These are phyloP conservation scores for Sphaceloma murrayae DNA, from an alignment of 2,329 filamentous ascomycete genomes.

Conservation along the genomic window DNA sequence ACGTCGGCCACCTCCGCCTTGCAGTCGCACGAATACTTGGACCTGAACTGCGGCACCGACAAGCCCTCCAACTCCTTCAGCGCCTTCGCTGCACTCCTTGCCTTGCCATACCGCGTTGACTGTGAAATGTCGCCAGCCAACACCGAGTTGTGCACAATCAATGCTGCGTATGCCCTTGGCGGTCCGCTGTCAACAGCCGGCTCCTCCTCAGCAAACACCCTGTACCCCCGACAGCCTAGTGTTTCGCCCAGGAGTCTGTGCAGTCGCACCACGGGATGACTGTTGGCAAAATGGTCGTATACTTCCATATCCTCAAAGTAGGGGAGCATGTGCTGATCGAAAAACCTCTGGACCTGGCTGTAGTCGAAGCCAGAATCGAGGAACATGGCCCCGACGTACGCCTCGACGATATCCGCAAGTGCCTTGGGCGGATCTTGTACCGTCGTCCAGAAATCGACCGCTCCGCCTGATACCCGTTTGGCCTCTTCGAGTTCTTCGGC, in stretches of 20 bases:
- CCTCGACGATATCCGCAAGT: constrained; percentile 79
- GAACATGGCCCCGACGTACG: constrained; percentile 82
- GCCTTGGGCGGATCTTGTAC: constrained; percentile 60
- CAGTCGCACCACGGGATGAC: constrained; percentile 65
- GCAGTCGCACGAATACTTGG: constrained; percentile 56
- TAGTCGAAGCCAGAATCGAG: constrained; percentile 81
- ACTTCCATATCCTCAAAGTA: constrained; percentile 80
- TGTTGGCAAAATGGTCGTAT: constrained; percentile 79
- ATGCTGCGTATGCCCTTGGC: constrained; percentile 52
- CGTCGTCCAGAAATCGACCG: constrained; percentile 60
- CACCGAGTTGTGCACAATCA: constrained; percentile 65
- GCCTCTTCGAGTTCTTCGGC: constrained; percentile 50
- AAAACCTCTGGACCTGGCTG: constrained; percentile 63
- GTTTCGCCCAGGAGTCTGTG: constrained; percentile 52
- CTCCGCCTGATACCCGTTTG: constrained; percentile 39
- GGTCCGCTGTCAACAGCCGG: constrained; percentile 38
- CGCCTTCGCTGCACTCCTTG: constrained; percentile 53
- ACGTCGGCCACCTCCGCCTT: constrained; percentile 4
- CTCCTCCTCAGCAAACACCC: constrained; percentile 46
- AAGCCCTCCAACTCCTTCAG: constrained; percentile 43
- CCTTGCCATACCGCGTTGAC: constrained; percentile 61
- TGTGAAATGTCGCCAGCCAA: constrained; percentile 54
- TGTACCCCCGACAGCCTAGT: constrained; percentile 56
- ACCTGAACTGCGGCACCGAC: constrained; percentile 49
- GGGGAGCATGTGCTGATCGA: constrained; percentile 59